phyloP scores from a whole-genome alignment of 805 yeast species.

The Lipomyces oligophaga region DNA sequence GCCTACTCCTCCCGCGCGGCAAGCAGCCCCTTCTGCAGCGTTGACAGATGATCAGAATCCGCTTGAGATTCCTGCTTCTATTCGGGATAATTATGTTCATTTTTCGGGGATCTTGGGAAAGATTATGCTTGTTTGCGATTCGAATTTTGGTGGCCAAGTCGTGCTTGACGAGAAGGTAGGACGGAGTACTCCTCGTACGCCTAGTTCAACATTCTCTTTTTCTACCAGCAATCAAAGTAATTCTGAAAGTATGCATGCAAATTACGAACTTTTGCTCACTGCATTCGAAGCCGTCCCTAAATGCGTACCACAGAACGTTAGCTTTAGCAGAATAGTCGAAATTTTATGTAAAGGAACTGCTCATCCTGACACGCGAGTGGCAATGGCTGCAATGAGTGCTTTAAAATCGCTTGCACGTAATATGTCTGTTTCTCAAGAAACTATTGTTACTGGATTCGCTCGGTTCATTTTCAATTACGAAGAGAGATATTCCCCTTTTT shows the following conservation, averaged over 20 bases:
- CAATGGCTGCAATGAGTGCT: conserved; percentile 60
- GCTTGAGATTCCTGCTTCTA: conserved; percentile 4
- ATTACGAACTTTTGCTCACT: conserved; percentile 62
- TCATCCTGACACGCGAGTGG: conserved; percentile 60
- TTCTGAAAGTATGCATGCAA: conserved; percentile 34
- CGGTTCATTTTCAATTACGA: conserved; percentile 75
- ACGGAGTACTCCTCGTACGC: conserved; percentile 16
- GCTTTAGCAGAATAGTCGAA: conserved; percentile 66
- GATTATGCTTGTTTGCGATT: conserved; percentile 58
- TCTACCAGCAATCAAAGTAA: not conserved
- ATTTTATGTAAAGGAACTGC: conserved; percentile 71
- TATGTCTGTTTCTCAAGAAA: conserved; percentile 37
- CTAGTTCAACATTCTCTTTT: conserved; percentile 15
- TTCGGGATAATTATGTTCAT: conserved; percentile 57
- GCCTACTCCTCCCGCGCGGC: conserved; percentile 38
- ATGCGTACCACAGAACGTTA: conserved; percentile 51
- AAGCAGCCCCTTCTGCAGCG: conserved; percentile 3
- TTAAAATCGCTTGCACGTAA: conserved; percentile 70
- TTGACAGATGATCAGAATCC: conserved; percentile 2
- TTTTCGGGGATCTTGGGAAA: conserved; percentile 56
- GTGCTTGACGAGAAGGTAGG: conserved; percentile 38
- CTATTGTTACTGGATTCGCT: conserved; percentile 69
- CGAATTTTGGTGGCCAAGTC: conserved; percentile 50
- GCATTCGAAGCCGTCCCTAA: conserved; percentile 73
- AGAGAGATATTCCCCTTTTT: conserved; percentile 42